Base-by-base conservation (phyloP, 1,284 basidiomycete genomes). In the Malassezia dermatis region DNA sequence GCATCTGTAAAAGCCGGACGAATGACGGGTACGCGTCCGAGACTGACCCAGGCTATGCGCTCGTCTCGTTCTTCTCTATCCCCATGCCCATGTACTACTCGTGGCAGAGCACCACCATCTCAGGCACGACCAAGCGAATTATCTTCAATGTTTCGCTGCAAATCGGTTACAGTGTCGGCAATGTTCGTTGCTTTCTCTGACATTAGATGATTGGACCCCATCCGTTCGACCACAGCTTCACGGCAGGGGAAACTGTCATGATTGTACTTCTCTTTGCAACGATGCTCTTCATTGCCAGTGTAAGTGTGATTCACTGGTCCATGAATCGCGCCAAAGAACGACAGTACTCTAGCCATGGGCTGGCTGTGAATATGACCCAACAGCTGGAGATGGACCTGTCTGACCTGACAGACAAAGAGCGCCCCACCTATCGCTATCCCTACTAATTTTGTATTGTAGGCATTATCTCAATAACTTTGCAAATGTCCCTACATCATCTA, bases 391-490 rank as follows among this genome's bases (percentile, higher is more conserved):
- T 52, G 19, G 70, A 70, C 43, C 63, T 75, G 32, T 60, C 65
- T 7, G 73, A 75, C 49, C 51, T 63, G 52, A 73, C 73, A 0
- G 73, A 75, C 53, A 63, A 64, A 45, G 61, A 75, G 60, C 61
- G 69, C 23, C 53, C 59, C 11, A 59, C 28, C 21, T 75, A 73
- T 56, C 57, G 71, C 54, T 75, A 73, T 54, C 69, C 72, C 17
- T 63, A 65, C 50, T 73, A 60, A 43, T 39, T 15, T 10, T 10
- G 15, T 37, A 32, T 27, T 27, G 26, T 27, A 27, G 26, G 8
- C 26, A 27, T 27, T 27, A 4, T 27, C 26, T 27, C 26, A 8
- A 5, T 10, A 12, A 30, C 28, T 12, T 30, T 30, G 8, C 2
- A 12, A 2, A 30, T 10, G 10, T 30, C 32, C 5, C 32, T 35